Conservation (phyloP, 2,329 filamentous ascomycete genomes). For the Cordyceps sp. region DNA sequence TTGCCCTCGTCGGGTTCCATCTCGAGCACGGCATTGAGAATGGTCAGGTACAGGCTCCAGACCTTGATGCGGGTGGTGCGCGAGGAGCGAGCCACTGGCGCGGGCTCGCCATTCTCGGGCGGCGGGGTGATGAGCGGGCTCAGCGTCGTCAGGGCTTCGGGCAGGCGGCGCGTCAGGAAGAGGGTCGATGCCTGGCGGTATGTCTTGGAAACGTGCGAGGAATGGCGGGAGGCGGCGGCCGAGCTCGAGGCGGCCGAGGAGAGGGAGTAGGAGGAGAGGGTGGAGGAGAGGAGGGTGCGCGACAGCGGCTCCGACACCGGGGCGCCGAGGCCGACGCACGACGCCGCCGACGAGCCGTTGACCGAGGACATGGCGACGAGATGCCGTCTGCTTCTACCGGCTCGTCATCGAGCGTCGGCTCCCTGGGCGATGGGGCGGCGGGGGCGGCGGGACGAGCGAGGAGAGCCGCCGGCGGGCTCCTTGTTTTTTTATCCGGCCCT, state of each 20-base stretch:
- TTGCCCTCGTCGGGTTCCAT: conserved; percentile 83
- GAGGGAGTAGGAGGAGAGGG: conserved; percentile 40
- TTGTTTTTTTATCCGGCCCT: too few relatives aligned
- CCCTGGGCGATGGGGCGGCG: too few relatives aligned
- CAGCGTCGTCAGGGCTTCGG: conserved; percentile 75
- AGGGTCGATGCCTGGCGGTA: conserved; percentile 90
- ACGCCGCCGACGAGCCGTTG: conserved; percentile 1
- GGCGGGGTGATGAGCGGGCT: conserved; percentile 60
- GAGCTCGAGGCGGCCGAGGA: conserved; percentile 56
- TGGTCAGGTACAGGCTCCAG: conserved; percentile 91
- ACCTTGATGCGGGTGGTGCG: conserved; percentile 80
- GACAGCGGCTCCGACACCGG: conserved; percentile 23
- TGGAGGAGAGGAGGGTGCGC: conserved; percentile 41
- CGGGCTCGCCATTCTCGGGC: conserved; percentile 35
- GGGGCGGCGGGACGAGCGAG: too few relatives aligned
- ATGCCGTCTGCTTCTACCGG: not conserved
- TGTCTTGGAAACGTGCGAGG: conserved; percentile 69
- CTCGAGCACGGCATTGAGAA: conserved; percentile 81
- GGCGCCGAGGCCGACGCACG: conserved; percentile 15
- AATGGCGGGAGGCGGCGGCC: conserved; percentile 43
- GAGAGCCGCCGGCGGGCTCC: too few relatives aligned
- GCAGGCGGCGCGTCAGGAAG: conserved; percentile 83
- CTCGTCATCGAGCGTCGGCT: too few relatives aligned
- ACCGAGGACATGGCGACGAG: conserved; percentile 24
- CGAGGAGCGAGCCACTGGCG: conserved; percentile 66